These are phyloP conservation scores for Colletotrichum abscissum DNA, from an alignment of 2,329 filamentous ascomycete genomes.

Conservation along the genomic window DNA sequence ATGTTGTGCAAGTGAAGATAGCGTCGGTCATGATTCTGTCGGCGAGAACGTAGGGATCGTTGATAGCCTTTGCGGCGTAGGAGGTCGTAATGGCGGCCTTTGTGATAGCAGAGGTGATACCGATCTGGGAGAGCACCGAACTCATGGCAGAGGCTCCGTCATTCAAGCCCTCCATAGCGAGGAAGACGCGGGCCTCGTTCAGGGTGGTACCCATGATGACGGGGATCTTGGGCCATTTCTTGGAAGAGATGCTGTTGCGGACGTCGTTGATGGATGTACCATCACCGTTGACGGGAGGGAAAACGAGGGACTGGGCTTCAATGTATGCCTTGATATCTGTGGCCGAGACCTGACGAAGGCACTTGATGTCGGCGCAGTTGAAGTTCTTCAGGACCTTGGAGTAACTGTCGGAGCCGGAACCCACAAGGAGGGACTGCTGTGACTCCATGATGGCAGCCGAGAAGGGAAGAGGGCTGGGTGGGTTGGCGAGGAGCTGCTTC, in stretches of 20 bases:
- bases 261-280: slow-evolving; percentile 22
- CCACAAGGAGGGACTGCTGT: slow-evolving; percentile 25
- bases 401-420: slow-evolving; percentile 24
- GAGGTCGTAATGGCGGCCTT: neutral
- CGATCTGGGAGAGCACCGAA: neutral
- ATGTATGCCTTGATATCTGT: slow-evolving; percentile 25
- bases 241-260: slow-evolving; percentile 9
- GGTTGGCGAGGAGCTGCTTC: slow-evolving; percentile 39
- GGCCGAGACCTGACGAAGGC: slow-evolving; percentile 9
- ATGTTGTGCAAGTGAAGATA: slow-evolving; percentile 24
- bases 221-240: slow-evolving; percentile 29
- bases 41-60: neutral
- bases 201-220: slow-evolving; percentile 25
- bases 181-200: slow-evolving; percentile 24
- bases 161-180: neutral
- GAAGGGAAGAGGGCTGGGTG: slow-evolving; percentile 41
- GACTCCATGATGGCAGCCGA: slow-evolving; percentile 31
- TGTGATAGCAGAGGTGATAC: neutral
- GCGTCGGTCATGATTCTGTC: slow-evolving; percentile 31
- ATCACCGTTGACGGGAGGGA: slow-evolving; percentile 28
- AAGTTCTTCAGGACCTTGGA: slow-evolving; percentile 22
- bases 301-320: slow-evolving; percentile 18
- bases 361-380: slow-evolving; percentile 10
- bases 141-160: neutral
- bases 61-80: slow-evolving; percentile 11